Conservation (phyloP, 2,329 filamentous ascomycete genomes). For the Monascus ruber region DNA sequence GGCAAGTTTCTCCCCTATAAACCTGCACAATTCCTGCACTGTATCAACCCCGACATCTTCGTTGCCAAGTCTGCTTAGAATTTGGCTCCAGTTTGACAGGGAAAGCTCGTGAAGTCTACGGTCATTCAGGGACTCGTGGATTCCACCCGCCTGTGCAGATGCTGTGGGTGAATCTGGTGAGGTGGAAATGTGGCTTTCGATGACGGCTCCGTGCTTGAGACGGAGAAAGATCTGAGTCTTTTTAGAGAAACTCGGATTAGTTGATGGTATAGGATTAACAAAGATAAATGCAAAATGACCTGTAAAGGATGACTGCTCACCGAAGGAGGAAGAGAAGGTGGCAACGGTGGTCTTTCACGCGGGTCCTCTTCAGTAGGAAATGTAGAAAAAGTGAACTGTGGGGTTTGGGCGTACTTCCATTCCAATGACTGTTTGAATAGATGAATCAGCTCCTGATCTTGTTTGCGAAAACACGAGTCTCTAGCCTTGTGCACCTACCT, state of each 20-base stretch:
- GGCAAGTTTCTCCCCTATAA: constrained; percentile 16
- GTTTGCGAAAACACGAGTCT: not conserved
- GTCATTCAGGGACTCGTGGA: constrained; percentile 24
- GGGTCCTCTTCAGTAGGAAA: constrained; percentile 49
- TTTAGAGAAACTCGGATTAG: constrained; percentile 1
- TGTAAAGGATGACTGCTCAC: constrained; percentile 22
- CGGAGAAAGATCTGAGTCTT: constrained; percentile 33
- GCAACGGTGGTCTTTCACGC: constrained; percentile 42
- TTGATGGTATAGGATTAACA: not conserved
- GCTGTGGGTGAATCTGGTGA: constrained; percentile 21
- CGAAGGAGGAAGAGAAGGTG: constrained; percentile 36
- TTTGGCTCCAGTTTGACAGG: constrained; percentile 14
- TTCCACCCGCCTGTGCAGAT: constrained; percentile 19
- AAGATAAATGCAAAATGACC: too few relatives aligned
- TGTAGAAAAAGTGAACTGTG: constrained; percentile 63
- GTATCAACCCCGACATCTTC: constrained; percentile 5
- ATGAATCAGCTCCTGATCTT: too few relatives aligned
- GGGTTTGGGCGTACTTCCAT: constrained; percentile 81
- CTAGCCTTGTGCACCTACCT: constrained; percentile 32
- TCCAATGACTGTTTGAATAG: constrained; percentile 23
- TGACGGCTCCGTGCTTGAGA: constrained; percentile 29
- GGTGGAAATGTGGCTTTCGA: constrained; percentile 28
- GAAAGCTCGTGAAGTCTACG: constrained; percentile 40
- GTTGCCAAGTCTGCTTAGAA: constrained; percentile 10
- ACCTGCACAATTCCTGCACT: constrained; percentile 14